A percentile compares a stretch with the other conserved stretches of the same genome.
Evolutionary conservation across 768 basidiomycete species (phyloP).

Genomic region (Fibroporia radiculosa): DNA sequence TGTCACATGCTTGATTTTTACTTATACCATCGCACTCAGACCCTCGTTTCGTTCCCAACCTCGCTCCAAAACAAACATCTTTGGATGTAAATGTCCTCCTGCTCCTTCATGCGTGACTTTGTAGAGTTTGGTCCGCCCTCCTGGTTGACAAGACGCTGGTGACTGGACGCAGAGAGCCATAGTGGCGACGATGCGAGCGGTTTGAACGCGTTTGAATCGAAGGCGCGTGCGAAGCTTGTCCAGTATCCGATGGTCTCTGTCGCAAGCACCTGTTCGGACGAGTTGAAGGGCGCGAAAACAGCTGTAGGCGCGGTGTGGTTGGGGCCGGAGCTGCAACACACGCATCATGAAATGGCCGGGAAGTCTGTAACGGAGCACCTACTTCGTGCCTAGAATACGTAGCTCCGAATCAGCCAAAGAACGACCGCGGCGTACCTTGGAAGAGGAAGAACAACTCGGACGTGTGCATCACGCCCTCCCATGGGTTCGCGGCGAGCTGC

Average conservation of each 20-base stretch:
- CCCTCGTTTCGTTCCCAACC: neutral
- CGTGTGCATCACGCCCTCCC: neutral
- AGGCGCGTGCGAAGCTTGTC: neutral
- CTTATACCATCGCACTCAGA: no score
- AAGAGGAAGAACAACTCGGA: neutral
- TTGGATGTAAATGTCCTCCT: neutral
- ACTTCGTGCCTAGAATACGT: neutral
- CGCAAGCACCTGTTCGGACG: neutral
- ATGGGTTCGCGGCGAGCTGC: neutral
- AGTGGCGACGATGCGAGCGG: neutral
- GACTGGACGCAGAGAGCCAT: neutral
- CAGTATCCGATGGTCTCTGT: neutral
- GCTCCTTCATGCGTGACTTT: neutral
- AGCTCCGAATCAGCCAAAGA: neutral
- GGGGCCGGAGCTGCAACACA: neutral
- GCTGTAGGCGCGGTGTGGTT: neutral
- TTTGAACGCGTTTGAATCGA: neutral
- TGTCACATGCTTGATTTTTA: no score
- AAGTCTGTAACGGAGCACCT: no score
- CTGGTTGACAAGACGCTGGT: neutral
- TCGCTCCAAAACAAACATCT: neutral
- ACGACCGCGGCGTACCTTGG: neutral
- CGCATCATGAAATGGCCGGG: no score
- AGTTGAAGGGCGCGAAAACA: neutral
- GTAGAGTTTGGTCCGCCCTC: neutral